Percentiles rank a stretch among this genome's conserved stretches.
Evolutionary conservation across 371 early-diverging fungal species (phyloP).

Genomic region (Sporodiniella umbellata): DNA sequence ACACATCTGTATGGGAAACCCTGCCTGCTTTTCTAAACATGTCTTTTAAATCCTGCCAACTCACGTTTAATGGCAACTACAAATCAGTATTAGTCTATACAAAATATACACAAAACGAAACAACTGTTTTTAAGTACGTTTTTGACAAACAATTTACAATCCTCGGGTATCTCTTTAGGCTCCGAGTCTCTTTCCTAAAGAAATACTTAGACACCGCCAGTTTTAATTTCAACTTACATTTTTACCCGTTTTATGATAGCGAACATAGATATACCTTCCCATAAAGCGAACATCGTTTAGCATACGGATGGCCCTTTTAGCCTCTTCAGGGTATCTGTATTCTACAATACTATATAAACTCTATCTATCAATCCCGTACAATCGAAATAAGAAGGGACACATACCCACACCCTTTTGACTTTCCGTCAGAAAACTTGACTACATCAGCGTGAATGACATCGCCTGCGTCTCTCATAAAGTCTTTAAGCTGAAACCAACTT

Average conservation of each 20-base stretch:
- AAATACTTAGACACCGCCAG: too few relatives aligned
- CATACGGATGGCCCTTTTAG: constrained; percentile 73
- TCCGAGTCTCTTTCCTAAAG: constrained; percentile 58
- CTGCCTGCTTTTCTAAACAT: constrained; percentile 72
- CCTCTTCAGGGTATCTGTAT: constrained; percentile 74
- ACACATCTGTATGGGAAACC: constrained; percentile 75
- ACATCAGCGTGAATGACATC: constrained; percentile 70
- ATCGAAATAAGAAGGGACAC: too few relatives aligned
- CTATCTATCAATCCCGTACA: too few relatives aligned
- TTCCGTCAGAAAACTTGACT: constrained; percentile 54
- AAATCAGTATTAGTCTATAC: background rate
- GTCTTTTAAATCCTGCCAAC: constrained; percentile 87
- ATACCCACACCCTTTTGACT: constrained; percentile 64
- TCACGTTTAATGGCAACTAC: constrained; percentile 71
- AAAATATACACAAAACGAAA: background rate
- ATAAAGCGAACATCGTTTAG: constrained; percentile 70
- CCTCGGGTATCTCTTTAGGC: constrained; percentile 46
- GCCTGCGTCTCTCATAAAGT: constrained; percentile 79
- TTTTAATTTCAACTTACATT: background rate
- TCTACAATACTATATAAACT: constrained; percentile 65
- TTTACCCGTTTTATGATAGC: constrained; percentile 46
- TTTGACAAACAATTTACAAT: constrained; percentile 64
- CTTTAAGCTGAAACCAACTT: constrained; percentile 63
- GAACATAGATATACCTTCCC: constrained; percentile 78
- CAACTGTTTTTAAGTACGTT: constrained; percentile 48